These are phyloP conservation scores for Mortierella sp. DNA, from an alignment of 371 early-diverging fungal genomes.

Conservation along the genomic window DNA sequence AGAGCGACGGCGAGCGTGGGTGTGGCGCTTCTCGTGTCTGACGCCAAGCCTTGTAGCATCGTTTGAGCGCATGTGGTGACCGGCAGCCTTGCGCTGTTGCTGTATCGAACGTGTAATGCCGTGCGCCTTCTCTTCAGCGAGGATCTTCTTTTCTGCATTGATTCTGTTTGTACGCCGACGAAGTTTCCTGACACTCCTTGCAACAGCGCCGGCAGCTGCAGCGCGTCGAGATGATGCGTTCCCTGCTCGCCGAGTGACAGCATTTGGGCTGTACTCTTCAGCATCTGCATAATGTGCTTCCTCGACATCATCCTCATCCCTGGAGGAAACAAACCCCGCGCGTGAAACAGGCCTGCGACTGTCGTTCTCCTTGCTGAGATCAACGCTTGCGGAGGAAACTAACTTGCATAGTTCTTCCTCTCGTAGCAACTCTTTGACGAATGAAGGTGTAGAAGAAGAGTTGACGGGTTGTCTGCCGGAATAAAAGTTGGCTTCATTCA, in stretches of 20 bases:
- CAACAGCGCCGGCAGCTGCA: neutral
- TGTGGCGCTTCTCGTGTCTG: neutral
- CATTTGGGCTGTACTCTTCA: slow-evolving; percentile 14
- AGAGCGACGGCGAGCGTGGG: neutral
- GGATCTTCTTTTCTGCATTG: too few relatives aligned
- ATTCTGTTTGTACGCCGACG: slow-evolving; percentile 6
- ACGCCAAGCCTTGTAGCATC: slow-evolving; percentile 12
- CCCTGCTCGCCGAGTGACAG: neutral
- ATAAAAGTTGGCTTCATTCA: neutral
- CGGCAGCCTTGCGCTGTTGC: neutral
- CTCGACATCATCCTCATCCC: slow-evolving; percentile 7
- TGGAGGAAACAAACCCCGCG: neutral
- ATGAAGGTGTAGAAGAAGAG: slow-evolving; percentile 13
- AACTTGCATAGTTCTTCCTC: slow-evolving; percentile 26
- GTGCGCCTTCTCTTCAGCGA: too few relatives aligned
- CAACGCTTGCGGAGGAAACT: slow-evolving; percentile 4
- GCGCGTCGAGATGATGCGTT: neutral
- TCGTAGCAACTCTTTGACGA: slow-evolving; percentile 23
- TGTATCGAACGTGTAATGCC: neutral
- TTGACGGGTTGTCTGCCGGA: neutral
- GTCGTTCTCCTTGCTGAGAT: neutral
- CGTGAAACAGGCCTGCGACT: too few relatives aligned
- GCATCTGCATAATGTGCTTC: slow-evolving; percentile 34
- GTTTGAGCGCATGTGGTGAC: slow-evolving; percentile 1
- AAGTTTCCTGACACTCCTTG: neutral